A percentile compares a stretch with the other conserved stretches of the same genome.
Conservation (phyloP, 2,329 filamentous ascomycete genomes). For the Thielaviopsis euricoi region DNA sequence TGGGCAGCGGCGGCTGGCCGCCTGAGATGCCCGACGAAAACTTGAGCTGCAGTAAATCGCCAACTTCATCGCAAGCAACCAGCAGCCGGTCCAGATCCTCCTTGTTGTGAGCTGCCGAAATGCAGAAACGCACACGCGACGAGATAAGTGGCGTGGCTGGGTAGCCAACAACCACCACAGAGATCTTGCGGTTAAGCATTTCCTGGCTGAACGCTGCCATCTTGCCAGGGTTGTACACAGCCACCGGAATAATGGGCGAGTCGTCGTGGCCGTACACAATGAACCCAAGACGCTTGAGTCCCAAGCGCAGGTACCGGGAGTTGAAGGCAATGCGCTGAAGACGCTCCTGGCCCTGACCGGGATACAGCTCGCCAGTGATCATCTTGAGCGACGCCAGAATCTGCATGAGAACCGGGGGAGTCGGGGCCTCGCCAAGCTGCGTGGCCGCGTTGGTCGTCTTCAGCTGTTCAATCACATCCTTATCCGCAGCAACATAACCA, state of each 20-base stretch:
- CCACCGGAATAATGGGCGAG: constrained; percentile 85
- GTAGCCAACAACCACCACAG: constrained; percentile 92
- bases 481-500: constrained; percentile 82
- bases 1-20: constrained; percentile 60
- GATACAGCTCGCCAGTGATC: constrained; percentile 73
- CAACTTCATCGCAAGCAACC: constrained; percentile 79
- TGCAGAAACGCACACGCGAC: constrained; percentile 87
- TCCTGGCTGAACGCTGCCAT: constrained; percentile 97
- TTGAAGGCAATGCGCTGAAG: constrained; percentile 95
- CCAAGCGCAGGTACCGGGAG: constrained; percentile 91
- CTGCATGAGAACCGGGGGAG: constrained; percentile 78
- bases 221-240: constrained; percentile 97
- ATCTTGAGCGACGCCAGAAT: constrained; percentile 75
- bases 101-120: constrained; percentile 93
- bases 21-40: constrained; percentile 94
- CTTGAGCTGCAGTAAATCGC: constrained; percentile 83
- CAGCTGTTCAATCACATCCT: constrained; percentile 83
- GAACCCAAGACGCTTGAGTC: constrained; percentile 88
- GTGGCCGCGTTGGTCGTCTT: constrained; percentile 72
- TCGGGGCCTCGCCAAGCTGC: constrained; percentile 71
- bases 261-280: constrained; percentile 97
- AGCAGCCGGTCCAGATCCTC: constrained; percentile 88
- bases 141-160: constrained; percentile 91
- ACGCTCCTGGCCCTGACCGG: constrained; percentile 88
- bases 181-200: constrained; percentile 96